Percentiles rank a stretch among this genome's conserved stretches.
These are phyloP conservation scores for Sisymbrium irio DNA, from an alignment of 345 rosid species.

Conservation along the genomic window DNA sequence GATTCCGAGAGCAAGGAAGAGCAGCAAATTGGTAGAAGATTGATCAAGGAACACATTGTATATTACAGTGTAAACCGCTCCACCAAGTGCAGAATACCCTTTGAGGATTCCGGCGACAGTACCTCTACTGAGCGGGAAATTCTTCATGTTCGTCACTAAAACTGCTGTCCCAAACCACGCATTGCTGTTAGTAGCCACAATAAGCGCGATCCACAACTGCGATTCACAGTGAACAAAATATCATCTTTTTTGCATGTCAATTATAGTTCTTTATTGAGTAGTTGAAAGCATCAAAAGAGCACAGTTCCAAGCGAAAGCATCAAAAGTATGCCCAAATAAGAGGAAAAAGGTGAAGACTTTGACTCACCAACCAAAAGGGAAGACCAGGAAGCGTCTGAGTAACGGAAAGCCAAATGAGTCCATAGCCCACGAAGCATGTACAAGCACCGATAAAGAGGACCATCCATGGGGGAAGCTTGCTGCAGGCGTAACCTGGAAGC, in stretches of 20 bases:
- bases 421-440: slow-evolving; percentile 37
- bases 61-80: background rate
- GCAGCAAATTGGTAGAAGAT: background rate
- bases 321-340: too few relatives aligned
- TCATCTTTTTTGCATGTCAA: background rate
- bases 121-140: background rate
- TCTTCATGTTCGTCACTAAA: background rate
- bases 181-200: background rate
- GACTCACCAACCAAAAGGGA: slow-evolving; percentile 44
- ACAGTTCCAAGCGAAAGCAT: background rate
- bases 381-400: slow-evolving; percentile 53
- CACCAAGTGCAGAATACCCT: background rate
- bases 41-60: background rate
- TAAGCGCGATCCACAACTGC: background rate
- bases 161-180: background rate
- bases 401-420: slow-evolving; percentile 80
- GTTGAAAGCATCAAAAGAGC: background rate
- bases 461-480: slow-evolving; percentile 72
- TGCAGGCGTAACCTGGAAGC: slow-evolving; percentile 78
- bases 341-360: background rate
- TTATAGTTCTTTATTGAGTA: background rate
- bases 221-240: background rate
- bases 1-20: background rate
- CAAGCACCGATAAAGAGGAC: slow-evolving; percentile 59
- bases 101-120: background rate